Evolutionary conservation across 176 grass and related monocot genomes (phyloP), one percentile per base, ranked within the genome.

Genomic region (Phoenix dactylifera): DNA sequence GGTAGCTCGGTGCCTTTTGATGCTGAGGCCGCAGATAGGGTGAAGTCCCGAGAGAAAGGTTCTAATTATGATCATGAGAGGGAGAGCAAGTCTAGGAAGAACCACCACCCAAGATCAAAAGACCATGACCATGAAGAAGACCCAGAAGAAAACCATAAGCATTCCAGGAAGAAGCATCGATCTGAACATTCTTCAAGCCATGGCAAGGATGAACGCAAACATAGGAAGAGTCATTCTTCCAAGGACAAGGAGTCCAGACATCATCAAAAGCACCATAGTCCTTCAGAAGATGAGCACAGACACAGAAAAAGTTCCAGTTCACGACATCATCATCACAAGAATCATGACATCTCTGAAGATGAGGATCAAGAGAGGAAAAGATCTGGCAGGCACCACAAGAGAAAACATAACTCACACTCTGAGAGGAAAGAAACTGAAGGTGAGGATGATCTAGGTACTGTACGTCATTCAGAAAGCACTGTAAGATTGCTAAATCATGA

Each of bases 201-300:
- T 53, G 58, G 16, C 44, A 76, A 35, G 64, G 75, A 69, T 79
- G 75, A 58, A 64, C 74, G 52, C 44, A 82, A 79, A 74, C 75
- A 49, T 49, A 85, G 49, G 65, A 76, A 64, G 28, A 35, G 55
- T 52, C 73, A 54, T 66, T 82, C 66, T 50, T 66, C 81, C 59
- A 79, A 66, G 50, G 68, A 80, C 48, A 14, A 28, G 32, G 66
- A 64, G 55, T 60, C 66, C 22, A 75, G 72, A 26, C 74, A 52
- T 39, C 50, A 69, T 55, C 52, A 7, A 52, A 79, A 68, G 32
- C 76, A 70, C 24, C 59, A 49, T 16, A 69, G 72, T 68, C 80
- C 78, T 69, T 85, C 66, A 7, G 87, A 91, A 59, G 87, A 91
- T 58, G 87, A 85, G 59, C 23, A 26, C 17, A 64, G 72, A 30